Base-by-base conservation (phyloP, 2,329 filamentous ascomycete species). In the Xylaria sp. region DNA sequence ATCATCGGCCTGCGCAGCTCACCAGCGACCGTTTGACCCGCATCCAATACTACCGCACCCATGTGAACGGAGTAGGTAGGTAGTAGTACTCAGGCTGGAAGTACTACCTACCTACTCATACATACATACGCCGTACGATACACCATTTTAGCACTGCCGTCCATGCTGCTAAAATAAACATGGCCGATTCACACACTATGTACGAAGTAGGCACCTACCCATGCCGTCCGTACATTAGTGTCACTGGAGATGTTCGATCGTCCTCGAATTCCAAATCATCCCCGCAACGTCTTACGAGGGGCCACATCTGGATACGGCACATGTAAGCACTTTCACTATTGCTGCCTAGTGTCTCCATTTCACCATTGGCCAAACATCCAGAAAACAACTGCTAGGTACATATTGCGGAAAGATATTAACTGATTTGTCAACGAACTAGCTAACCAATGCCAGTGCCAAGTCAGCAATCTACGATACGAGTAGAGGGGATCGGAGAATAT, bases 221-320 rank as follows among this genome's bases (percentile, higher is more conserved):
- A 30, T 30, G 23, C 23, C 23, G 23, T 30, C 23, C 23, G 23
- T 30, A 30, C 23, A 30, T 30, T 30, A 30, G 23, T 30, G 23
- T 4, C 23, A 30, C 23, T 5, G 23, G 23, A 30, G 23, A 30
- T 3, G 11, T 42, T 42, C 37, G 37, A 42, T 42, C 37, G 37
- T 13, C 52, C n/a, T n/a, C 30, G 46, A 58, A 69, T 69, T 69
- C 65, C 68, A 69, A 69, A 69, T 69, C 60, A 52, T 23, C 61
- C 59, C 59, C 61, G 62, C 64, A 60, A 11, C 18, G 6, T 49
- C 47, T 30, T 19, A 63, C 59, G 51, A 56, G 66, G 63, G 55
- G 57, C 55, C 55, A 42, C 42, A 63, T 35, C 23, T 49, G 10
- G 18, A 30, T 54, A 16, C 64, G 42, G 58, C 59, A 53, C 58